A percentile compares a stretch with the other conserved stretches of the same genome.
Evolutionary conservation across 768 basidiomycete species (phyloP).

Genomic region (Xerocomellus dryophilus): DNA sequence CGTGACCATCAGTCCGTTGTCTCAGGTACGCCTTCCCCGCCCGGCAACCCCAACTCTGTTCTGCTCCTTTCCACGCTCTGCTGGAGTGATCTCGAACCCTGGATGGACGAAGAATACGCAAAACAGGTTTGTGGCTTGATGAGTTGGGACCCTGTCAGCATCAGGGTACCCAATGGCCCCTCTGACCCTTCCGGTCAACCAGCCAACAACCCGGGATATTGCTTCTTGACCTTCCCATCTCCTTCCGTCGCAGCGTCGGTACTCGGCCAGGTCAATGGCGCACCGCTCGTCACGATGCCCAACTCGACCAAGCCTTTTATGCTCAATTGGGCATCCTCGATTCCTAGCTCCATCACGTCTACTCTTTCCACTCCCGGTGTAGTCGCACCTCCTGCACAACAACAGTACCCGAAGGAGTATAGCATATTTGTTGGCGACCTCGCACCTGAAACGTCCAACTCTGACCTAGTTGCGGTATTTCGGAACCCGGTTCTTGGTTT

Average conservation of each 20-base stretch:
- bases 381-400: conserved; percentile 35
- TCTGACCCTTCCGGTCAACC: conserved; percentile 60
- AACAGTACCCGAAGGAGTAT: conserved; percentile 79
- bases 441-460: conserved; percentile 89
- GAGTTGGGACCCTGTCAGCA: conserved; percentile 78
- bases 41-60: conserved; percentile 29
- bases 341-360: conserved; percentile 35
- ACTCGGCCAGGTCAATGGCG: conserved; percentile 60
- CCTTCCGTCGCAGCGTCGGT: conserved; percentile 67
- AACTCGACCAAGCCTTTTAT: conserved; percentile 81
- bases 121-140: conserved; percentile 83
- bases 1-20: conserved; percentile 14
- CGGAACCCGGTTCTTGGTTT: conserved; percentile 85
- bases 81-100: conserved; percentile 88
- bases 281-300: conserved; percentile 66
- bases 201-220: conserved; percentile 83
- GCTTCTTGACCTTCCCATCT: conserved; percentile 82
- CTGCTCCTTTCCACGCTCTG: conserved; percentile 63
- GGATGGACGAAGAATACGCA: conserved; percentile 97
- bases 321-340: conserved; percentile 69
- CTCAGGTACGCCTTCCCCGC: conserved; percentile 19
- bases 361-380: conserved; percentile 28
- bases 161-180: conserved; percentile 66
- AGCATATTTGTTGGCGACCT: conserved; percentile 95
- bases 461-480: conserved; percentile 92